Conservation (phyloP, 768 basidiomycete genomes). For the Clitopilus hobsonii region DNA sequence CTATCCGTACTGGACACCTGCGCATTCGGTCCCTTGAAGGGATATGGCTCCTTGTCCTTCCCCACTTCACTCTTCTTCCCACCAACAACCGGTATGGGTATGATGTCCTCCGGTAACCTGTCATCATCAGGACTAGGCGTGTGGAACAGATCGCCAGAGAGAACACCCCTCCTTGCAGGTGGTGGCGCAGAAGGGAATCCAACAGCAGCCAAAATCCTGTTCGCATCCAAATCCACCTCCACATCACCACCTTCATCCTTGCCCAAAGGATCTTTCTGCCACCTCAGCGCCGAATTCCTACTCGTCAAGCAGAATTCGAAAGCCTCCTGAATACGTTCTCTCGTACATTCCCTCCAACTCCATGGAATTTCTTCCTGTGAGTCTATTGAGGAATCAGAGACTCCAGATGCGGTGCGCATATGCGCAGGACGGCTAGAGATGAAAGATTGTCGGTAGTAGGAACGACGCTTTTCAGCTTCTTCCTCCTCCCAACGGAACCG, state of each 20-base stretch:
- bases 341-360: constrained; percentile 74
- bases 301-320: constrained; percentile 71
- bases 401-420: constrained; percentile 9
- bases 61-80: constrained; percentile 10
- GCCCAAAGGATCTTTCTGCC: constrained; percentile 4
- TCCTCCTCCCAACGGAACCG: constrained; percentile 84
- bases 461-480: constrained; percentile 54
- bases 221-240: constrained; percentile 40
- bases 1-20: constrained; percentile 57
- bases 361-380: constrained; percentile 57
- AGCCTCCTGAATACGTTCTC: constrained; percentile 68
- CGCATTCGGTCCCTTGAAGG: constrained; percentile 59
- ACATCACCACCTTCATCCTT: constrained; percentile 18
- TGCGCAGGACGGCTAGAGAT: neutral
- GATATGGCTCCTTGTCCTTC: constrained; percentile 48
- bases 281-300: constrained; percentile 28
- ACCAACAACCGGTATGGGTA: constrained; percentile 40
- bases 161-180: constrained; percentile 51
- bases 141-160: constrained; percentile 64
- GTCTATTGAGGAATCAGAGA: neutral
- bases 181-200: constrained; percentile 46
- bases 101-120: constrained; percentile 21
- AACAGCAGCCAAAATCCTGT: constrained; percentile 55
- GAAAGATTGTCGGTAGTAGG: constrained; percentile 31
- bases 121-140: constrained; percentile 29